A percentile compares a stretch with the other conserved stretches of the same genome.
Evolutionary conservation across 2,329 filamentous ascomycete genomes (phyloP).

Genomic region (Pseudocercospora fuligena): DNA sequence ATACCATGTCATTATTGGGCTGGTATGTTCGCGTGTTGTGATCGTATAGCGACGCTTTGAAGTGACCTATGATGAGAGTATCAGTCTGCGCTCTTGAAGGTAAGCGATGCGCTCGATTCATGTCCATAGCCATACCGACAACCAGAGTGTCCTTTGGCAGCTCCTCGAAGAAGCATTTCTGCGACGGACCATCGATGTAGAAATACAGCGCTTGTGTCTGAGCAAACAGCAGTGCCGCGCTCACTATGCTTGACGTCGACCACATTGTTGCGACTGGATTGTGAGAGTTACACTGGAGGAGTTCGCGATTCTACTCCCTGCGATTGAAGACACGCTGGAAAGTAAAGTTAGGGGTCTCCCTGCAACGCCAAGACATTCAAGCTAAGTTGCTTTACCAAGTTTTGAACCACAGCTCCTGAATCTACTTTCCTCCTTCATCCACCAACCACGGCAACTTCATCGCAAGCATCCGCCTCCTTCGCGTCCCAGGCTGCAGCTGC

Average conservation of each 20-base stretch:
- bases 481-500: background rate
- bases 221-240: conserved; percentile 48
- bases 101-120: background rate
- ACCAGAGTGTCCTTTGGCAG: conserved; percentile 96
- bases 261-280: conserved; percentile 32
- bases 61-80: conserved; percentile 65
- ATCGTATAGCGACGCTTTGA: conserved; percentile 83
- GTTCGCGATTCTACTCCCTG: background rate
- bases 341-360: conserved; percentile 8
- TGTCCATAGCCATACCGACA: conserved; percentile 64
- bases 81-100: conserved; percentile 10
- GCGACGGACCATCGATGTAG: conserved; percentile 82
- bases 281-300: background rate
- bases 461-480: background rate
- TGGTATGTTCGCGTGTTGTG: conserved; percentile 69
- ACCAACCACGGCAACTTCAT: conserved; percentile 1
- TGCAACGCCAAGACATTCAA: conserved; percentile 3
- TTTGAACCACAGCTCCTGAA: background rate
- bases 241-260: conserved; percentile 30
- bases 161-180: conserved; percentile 98
- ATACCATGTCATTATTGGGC: conserved; percentile 66
- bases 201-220: conserved; percentile 84
- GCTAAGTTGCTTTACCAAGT: background rate
- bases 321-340: conserved; percentile 6
- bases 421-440: background rate